Evolutionary conservation across 1,284 basidiomycete species (phyloP), one percentile per base, ranked within the genome.

Genomic region (Cerioporus squamosus): DNA sequence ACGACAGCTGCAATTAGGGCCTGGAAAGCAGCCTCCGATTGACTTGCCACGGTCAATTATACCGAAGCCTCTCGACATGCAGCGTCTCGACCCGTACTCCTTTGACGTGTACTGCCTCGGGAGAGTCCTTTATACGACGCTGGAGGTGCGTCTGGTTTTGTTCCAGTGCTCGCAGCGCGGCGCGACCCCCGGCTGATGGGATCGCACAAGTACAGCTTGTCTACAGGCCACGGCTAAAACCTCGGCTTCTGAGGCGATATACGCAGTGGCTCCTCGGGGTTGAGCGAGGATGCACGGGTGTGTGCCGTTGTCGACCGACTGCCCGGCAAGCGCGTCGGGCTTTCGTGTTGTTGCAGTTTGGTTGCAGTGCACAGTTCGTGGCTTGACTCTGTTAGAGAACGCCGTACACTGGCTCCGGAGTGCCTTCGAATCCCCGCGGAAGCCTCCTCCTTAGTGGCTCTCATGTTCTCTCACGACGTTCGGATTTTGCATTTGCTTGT

Each of bases 271-370:
- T 51, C 4, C 6, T 51, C 24, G 49, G 49, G 10, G 23, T 26
- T 12, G 49, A 42, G 38, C 36, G 39, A 12, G 49, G 49, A 18
- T 51, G 49, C 31, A 51, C 39, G 14, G 38, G 17, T 22, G 33
- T 51, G 5, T 51, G 49, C 24, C 49, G n/a, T n/a, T 51, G 49
- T 42, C 38, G 49, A 14, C 49, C 49, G 7, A 51, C 38, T 29
- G 49, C 49, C n/a, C 23, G 23, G 14, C 39, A 24, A 23, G 49
- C 38, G 20, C 15, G 33, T 6, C 49, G 42, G 14, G 23, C 42
- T 5, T 15, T 51, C 14, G 24, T 23, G 14, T 23, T 29, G 6
- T 8, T 51, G 7, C 49, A 23, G 24, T 23, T 5, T 23, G 18
- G 6, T 8, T 51, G 7, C 49, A 23, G 10, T 40, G 38, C 15